Base-by-base conservation (phyloP, 2,329 filamentous ascomycete species). In the Colletotrichum orbiculare region DNA sequence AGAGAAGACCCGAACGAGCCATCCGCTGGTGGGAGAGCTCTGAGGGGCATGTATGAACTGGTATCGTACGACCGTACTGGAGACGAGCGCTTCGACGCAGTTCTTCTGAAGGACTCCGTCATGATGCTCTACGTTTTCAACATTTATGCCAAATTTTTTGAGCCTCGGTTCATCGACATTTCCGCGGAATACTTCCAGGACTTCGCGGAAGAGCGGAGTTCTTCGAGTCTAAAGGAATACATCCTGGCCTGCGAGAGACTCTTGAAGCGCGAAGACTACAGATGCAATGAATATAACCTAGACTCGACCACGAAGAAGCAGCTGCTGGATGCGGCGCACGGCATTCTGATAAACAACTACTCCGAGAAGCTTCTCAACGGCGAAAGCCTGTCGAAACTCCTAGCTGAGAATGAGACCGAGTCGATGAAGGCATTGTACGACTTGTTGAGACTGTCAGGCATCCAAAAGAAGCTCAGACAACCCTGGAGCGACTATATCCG, bases 81-180 rank as follows among this genome's bases (percentile, higher is more conserved):
- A 73, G 76, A 84, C 61, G 71, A 78, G 73, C 71, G 86, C 1
- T 88, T 91, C 69, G 87, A 93, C 69, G 77, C 85, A 0, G 76
- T 79, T 3, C 79, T 94, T n/a, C 86, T 98, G 56, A 88, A 86
- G 68, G 88, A 92, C 60, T 86, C 91, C 0, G 87, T 98, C 54
- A 86, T 89, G 64, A 93, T 97, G 87, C 85, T 98, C 67, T 90
- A 96, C 70, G 87, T 94, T n/a, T 85, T 97, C 49, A 88, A 89
- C 58, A 87, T 95, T 4, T 99, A 98, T 75, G 87, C 85, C 0
- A 90, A 85, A 65, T 82, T 87, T 12, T 97, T 99, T 70, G 96
- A 98, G 76, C 89, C 91, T 4, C 80, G 83, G 5, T 90, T 97
- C 68, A 78, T 97, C 57, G 78, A 82, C 8, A 77, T 85, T 6